These are phyloP conservation scores for Cochlearia excelsa DNA, from an alignment of 345 rosid species.

Conservation along the genomic window DNA sequence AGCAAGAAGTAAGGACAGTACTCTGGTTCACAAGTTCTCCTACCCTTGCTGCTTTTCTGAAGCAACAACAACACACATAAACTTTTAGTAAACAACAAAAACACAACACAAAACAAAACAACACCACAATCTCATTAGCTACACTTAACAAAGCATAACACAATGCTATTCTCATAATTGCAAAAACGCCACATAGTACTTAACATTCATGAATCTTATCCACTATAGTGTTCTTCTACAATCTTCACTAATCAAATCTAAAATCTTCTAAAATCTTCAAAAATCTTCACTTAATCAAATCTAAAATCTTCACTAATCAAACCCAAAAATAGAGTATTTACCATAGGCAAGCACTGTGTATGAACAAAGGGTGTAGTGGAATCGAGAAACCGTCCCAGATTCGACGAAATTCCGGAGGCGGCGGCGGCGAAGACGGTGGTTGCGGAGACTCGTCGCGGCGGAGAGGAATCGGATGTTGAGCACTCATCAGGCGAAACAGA, in stretches of 20 bases:
- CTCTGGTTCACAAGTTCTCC: conserved; percentile 50
- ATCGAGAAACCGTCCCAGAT: conserved; percentile 82
- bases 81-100: not conserved
- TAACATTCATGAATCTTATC: too few relatives aligned
- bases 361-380: conserved; percentile 67
- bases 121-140: not conserved
- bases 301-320: not conserved
- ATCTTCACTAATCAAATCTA: not conserved
- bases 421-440: conserved; percentile 9
- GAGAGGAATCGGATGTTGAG: conserved; percentile 42
- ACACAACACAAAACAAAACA: not conserved
- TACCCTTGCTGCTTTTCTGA: conserved; percentile 45
- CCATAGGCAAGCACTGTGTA: conserved; percentile 66
- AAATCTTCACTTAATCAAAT: not conserved
- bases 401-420: conserved; percentile 35
- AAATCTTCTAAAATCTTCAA: too few relatives aligned
- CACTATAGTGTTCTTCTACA: not conserved
- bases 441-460: conserved; percentile 33
- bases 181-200: too few relatives aligned
- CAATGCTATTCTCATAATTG: too few relatives aligned
- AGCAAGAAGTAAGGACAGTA: conserved; percentile 54
- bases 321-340: conserved; percentile 19
- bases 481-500: conserved; percentile 36
- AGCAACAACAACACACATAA: conserved; percentile 12
- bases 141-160: not conserved